A percentile compares a stretch with the other conserved stretches of the same genome.
Conservation (phyloP, 2,329 filamentous ascomycete species). For the Aspergillus clavatus region DNA sequence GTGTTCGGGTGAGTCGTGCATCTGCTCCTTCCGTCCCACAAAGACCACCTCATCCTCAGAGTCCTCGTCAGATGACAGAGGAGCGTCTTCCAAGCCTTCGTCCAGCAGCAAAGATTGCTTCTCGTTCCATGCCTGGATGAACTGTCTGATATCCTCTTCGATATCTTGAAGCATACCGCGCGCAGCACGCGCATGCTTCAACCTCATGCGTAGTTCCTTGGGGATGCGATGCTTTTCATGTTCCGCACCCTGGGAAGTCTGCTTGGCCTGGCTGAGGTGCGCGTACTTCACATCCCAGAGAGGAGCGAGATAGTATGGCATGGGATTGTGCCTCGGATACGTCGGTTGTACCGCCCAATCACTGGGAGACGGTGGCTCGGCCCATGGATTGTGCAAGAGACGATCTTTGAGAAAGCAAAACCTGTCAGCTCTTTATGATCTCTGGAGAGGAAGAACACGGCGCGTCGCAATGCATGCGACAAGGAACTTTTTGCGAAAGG, state of each 20-base stretch:
- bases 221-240: slow-evolving; percentile 54
- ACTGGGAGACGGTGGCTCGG: slow-evolving; percentile 69
- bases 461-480: neutral
- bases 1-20: slow-evolving; percentile 55
- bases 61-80: slow-evolving; percentile 40
- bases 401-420: slow-evolving; percentile 56
- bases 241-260: slow-evolving; percentile 37
- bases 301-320: slow-evolving; percentile 85
- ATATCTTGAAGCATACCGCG: slow-evolving; percentile 75
- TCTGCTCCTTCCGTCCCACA: slow-evolving; percentile 63
- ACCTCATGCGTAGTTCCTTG: slow-evolving; percentile 70
- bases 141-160: slow-evolving; percentile 76
- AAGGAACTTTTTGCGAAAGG: neutral
- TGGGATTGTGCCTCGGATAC: slow-evolving; percentile 63
- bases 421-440: slow-evolving; percentile 16
- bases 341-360: slow-evolving; percentile 84
- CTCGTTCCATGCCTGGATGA: slow-evolving; percentile 60
- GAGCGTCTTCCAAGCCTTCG: slow-evolving; percentile 44
- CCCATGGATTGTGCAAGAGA: slow-evolving; percentile 80
- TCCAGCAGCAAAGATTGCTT: slow-evolving; percentile 46
- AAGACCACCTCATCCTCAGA: slow-evolving; percentile 90
- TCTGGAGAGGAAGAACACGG: neutral
- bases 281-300: slow-evolving; percentile 67
- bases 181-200: slow-evolving; percentile 75
- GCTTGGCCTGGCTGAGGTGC: slow-evolving; percentile 37